Evolutionary conservation across 2,329 filamentous ascomycete species (phyloP).

Genomic region (Claviceps humidiphila): DNA sequence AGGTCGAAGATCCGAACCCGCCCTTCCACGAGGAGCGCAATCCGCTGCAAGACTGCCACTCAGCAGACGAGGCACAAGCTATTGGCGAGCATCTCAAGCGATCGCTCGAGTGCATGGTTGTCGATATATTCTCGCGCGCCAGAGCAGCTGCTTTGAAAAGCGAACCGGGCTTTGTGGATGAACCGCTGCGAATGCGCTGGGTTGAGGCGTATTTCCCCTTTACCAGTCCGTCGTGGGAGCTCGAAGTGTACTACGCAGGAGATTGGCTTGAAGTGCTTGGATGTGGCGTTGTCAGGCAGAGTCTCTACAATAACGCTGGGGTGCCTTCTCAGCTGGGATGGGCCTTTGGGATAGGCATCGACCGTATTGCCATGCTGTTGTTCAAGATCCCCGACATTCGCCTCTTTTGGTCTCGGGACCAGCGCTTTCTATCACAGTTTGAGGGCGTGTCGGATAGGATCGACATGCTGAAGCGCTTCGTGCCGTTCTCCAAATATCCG

Average conservation of each 20-base stretch:
- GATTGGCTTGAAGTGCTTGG: slow-evolving; percentile 95
- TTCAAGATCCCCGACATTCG: slow-evolving; percentile 95
- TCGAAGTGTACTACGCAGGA: slow-evolving; percentile 88
- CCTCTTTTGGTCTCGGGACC: slow-evolving; percentile 84
- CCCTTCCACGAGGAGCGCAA: slow-evolving; percentile 66
- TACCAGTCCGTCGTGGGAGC: slow-evolving; percentile 87
- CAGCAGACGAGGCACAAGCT: slow-evolving; percentile 64
- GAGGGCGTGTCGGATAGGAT: slow-evolving; percentile 41
- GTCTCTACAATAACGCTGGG: slow-evolving; percentile 63
- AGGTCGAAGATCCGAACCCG: slow-evolving; percentile 74
- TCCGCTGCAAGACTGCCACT: slow-evolving; percentile 62
- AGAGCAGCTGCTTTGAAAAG: slow-evolving; percentile 47
- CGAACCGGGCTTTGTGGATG: slow-evolving; percentile 38
- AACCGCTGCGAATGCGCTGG: slow-evolving; percentile 81
- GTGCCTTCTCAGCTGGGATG: slow-evolving; percentile 69
- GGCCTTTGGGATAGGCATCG: slow-evolving; percentile 91
- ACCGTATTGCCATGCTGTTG: slow-evolving; percentile 92
- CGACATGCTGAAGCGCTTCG: slow-evolving; percentile 47
- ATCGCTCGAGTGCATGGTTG: slow-evolving; percentile 78
- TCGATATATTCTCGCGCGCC: slow-evolving; percentile 74
- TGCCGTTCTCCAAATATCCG: slow-evolving; percentile 84
- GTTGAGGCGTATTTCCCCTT: slow-evolving; percentile 97
- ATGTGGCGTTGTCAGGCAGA: slow-evolving; percentile 80
- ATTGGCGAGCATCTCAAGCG: slow-evolving; percentile 77
- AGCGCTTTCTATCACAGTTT: slow-evolving; percentile 81